These are phyloP conservation scores for Hypoxylon lenormandii DNA, from an alignment of 495 filamentous ascomycete species.

Conservation along the genomic window DNA sequence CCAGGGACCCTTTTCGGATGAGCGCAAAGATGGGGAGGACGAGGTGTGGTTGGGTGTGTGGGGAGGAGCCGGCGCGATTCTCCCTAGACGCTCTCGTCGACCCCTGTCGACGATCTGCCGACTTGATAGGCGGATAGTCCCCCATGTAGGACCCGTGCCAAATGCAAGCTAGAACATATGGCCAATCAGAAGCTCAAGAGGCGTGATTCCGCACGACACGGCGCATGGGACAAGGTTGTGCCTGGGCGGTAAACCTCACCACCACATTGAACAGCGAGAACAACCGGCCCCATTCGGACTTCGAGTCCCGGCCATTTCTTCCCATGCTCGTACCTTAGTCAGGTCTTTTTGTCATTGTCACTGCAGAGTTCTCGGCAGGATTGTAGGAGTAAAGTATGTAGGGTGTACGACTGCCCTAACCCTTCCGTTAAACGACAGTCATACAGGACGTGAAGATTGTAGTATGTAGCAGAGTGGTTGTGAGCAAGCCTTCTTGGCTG, in stretches of 20 bases:
- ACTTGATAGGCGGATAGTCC: constrained; percentile 46
- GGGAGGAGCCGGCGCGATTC: constrained; percentile 45
- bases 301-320: constrained; percentile 17
- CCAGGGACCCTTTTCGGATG: constrained; percentile 42
- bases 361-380: not conserved
- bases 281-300: constrained; percentile 31
- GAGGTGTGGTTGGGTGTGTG: constrained; percentile 42
- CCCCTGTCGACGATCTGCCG: constrained; percentile 47
- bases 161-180: constrained; percentile 36
- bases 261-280: constrained; percentile 31
- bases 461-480: not conserved
- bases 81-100: constrained; percentile 40
- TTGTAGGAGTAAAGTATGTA: not conserved
- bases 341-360: constrained; percentile 17
- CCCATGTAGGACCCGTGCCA: constrained; percentile 46
- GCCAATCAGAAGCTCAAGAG: constrained; percentile 42
- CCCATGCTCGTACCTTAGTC: constrained; percentile 9
- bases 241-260: constrained; percentile 48
- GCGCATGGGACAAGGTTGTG: constrained; percentile 47
- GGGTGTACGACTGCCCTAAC: not conserved
- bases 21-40: constrained; percentile 44
- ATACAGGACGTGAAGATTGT: not conserved
- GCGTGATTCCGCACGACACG: constrained; percentile 46
- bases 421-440: not conserved
- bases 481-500: constrained; percentile 2